These are phyloP conservation scores for Xylariomycetidae sp. DNA, from an alignment of 2,329 filamentous ascomycete species.

Conservation along the genomic window DNA sequence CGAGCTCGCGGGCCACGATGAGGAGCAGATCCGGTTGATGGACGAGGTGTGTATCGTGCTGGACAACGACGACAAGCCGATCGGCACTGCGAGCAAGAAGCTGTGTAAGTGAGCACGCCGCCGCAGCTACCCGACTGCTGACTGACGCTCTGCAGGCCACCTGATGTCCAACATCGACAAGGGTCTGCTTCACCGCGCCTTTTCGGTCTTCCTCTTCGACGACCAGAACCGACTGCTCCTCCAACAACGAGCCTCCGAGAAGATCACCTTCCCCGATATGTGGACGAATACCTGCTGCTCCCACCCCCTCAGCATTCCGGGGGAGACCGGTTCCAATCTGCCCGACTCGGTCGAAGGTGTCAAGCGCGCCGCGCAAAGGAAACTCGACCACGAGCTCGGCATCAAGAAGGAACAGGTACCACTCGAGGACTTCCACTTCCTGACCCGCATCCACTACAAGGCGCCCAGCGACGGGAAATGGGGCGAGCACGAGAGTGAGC, in stretches of 20 bases:
- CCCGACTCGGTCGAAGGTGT: constrained; percentile 77
- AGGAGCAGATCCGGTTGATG: constrained; percentile 96
- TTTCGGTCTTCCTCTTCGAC: constrained; percentile 97
- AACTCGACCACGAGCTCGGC: constrained; percentile 90
- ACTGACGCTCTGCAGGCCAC: constrained; percentile 58
- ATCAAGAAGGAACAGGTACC: constrained; percentile 87
- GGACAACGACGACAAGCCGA: constrained; percentile 84
- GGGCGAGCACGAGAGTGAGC: constrained; percentile 95
- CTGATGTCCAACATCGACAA: constrained; percentile 98
- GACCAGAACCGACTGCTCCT: constrained; percentile 86
- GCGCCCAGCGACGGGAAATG: constrained; percentile 95
- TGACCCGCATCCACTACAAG: constrained; percentile 97
- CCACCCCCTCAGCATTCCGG: constrained; percentile 84
- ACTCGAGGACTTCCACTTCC: constrained; percentile 83
- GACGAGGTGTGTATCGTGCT: constrained; percentile 98
- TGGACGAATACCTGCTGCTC: constrained; percentile 99
- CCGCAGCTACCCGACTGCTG: constrained; percentile 1
- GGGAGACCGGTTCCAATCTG: constrained; percentile 81
- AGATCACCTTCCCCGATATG: constrained; percentile 98
- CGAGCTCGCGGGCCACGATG: constrained; percentile 86
- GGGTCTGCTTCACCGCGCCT: constrained; percentile 91
- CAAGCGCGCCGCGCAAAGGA: constrained; percentile 86
- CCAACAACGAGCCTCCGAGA: constrained; percentile 91
- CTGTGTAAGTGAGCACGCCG: constrained; percentile 56
- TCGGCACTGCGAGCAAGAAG: constrained; percentile 97